phyloP scores from a whole-genome alignment of 306 rosid genomes.

The Parietaria judaica region DNA sequence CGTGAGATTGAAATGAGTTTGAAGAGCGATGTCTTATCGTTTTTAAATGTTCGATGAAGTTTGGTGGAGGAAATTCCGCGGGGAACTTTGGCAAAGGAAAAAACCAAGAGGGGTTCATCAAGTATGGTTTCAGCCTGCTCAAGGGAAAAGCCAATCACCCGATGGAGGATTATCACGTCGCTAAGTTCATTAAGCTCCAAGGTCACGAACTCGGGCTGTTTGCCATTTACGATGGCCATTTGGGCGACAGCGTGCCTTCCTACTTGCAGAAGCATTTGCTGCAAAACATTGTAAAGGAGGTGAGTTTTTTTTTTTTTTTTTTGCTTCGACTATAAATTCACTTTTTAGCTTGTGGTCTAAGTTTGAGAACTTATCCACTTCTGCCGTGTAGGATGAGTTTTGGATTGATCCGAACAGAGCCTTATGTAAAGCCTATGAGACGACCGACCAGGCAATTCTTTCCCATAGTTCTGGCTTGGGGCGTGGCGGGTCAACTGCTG shows the following conservation, averaged over 20 bases:
- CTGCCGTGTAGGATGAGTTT: slow-evolving; percentile 59
- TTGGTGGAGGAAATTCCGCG: slow-evolving; percentile 45
- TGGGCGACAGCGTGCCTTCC: slow-evolving; percentile 79
- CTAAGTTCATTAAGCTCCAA: slow-evolving; percentile 58
- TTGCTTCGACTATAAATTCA: slow-evolving; percentile 8
- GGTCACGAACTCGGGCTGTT: slow-evolving; percentile 78
- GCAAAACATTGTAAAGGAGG: slow-evolving; percentile 74
- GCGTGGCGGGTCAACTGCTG: slow-evolving; percentile 94
- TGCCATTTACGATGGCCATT: slow-evolving; percentile 91
- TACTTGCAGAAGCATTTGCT: slow-evolving; percentile 83
- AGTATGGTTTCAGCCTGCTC: slow-evolving; percentile 74
- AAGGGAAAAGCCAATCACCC: slow-evolving; percentile 97
- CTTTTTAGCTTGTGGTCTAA: slow-evolving; percentile 5
- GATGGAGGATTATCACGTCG: slow-evolving; percentile 97
- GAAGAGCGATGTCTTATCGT: too few relatives aligned
- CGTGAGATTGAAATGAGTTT: too few relatives aligned
- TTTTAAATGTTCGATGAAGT: slow-evolving; percentile 25
- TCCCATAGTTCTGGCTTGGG: slow-evolving; percentile 89
- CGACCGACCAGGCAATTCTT: slow-evolving; percentile 82
- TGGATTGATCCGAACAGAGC: slow-evolving; percentile 69
- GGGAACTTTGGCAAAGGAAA: slow-evolving; percentile 79
- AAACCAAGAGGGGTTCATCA: slow-evolving; percentile 56
- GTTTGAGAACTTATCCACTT: slow-evolving; percentile 15
- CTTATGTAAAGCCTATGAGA: slow-evolving; percentile 79
- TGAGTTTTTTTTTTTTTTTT: slow-evolving; percentile 17